Conservation (phyloP, 208 protist species). For the Trypanosoma scelopori region DNA sequence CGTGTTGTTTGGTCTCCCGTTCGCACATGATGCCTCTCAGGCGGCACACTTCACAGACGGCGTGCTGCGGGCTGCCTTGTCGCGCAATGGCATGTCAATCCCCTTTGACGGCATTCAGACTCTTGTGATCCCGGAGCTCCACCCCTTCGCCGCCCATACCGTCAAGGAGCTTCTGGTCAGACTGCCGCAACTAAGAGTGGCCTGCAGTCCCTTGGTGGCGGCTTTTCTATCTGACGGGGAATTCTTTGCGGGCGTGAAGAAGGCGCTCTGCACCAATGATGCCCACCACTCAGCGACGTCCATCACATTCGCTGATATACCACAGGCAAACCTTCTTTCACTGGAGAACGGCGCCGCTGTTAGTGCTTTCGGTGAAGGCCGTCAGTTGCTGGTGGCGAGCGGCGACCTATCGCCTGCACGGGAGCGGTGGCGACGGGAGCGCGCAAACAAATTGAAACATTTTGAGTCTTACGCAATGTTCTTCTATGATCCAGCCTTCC, state of each 20-base stretch:
- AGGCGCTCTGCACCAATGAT: conserved; percentile 49
- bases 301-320: conserved; percentile 24
- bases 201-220: conserved; percentile 47
- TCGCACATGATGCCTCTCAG: conserved; percentile 32
- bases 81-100: conserved; percentile 23
- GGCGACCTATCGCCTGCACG: conserved; percentile 27
- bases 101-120: conserved; percentile 42
- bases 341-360: conserved; percentile 41
- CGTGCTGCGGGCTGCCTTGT: conserved; percentile 4
- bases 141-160: conserved; percentile 31
- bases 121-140: conserved; percentile 55
- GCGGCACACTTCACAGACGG: conserved; percentile 42
- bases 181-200: conserved; percentile 48
- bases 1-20: conserved; percentile 63
- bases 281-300: conserved; percentile 3
- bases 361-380: conserved; percentile 27
- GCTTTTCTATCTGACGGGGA: conserved; percentile 61
- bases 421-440: conserved; percentile 37
- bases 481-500: conserved; percentile 60
- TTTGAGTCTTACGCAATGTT: conserved; percentile 63
- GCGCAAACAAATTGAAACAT: conserved; percentile 42
- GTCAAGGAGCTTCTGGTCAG: conserved; percentile 37
- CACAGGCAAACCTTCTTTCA: conserved; percentile 12
- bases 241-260: conserved; percentile 64
- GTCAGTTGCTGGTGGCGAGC: conserved; percentile 4